phyloP scores from a whole-genome alignment of 2,329 filamentous ascomycete genomes.

The Sporothrix sp. region DNA sequence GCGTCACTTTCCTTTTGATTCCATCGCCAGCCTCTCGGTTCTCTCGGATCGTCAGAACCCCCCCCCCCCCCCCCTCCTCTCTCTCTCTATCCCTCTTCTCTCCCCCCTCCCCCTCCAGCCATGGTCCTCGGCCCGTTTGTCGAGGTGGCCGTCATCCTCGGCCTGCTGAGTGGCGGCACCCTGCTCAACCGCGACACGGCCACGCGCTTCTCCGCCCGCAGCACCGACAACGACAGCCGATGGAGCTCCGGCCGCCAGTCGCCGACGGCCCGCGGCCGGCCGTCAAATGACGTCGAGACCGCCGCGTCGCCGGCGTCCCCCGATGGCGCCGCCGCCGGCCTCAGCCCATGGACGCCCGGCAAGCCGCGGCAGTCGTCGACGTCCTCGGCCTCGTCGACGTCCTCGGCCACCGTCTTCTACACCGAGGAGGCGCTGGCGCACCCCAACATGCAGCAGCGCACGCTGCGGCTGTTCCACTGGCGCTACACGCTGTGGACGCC shows the following conservation, averaged over 20 bases:
- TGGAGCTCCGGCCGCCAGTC: slow-evolving; percentile 17
- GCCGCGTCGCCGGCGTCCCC: not conserved
- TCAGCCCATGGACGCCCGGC: not conserved
- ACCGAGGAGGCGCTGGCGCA: not conserved
- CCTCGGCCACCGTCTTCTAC: not conserved
- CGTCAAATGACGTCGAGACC: slow-evolving; percentile 15
- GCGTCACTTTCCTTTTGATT: too few relatives aligned
- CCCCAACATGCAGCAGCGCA: slow-evolving; percentile 17
- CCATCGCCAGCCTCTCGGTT: too few relatives aligned
- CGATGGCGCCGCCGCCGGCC: not conserved
- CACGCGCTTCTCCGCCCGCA: slow-evolving; percentile 17
- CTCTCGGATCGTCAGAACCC: not conserved
- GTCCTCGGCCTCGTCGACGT: not conserved
- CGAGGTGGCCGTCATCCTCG: slow-evolving; percentile 52
- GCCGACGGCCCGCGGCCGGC: slow-evolving; percentile 19
- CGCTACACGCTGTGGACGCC: slow-evolving; percentile 44
- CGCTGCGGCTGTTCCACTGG: slow-evolving; percentile 31
- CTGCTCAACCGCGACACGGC: slow-evolving; percentile 46
- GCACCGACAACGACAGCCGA: slow-evolving; percentile 13
- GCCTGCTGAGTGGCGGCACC: slow-evolving; percentile 50
- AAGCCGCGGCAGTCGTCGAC: not conserved
- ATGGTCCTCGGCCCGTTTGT: slow-evolving; percentile 44
- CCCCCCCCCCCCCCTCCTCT: not conserved
- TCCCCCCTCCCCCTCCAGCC: not conserved
- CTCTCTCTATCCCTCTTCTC: not conserved